Conservation (phyloP, 2,329 filamentous ascomycete genomes). For the Ophiostoma montium region DNA sequence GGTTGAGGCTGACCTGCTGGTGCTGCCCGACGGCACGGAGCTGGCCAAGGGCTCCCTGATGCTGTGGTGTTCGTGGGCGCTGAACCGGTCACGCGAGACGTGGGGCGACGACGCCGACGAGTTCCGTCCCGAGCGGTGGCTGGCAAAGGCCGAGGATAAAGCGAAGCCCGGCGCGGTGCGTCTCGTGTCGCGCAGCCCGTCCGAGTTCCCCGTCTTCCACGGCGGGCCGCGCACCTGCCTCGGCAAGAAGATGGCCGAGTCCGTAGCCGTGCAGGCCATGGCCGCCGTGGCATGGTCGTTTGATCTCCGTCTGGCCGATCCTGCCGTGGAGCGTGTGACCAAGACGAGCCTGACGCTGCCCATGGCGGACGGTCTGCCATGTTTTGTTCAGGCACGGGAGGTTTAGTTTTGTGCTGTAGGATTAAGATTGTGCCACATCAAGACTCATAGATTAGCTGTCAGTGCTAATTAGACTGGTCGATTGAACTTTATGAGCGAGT, state of each 20-base stretch:
- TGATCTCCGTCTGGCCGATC: conserved; percentile 29
- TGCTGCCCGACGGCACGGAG: conserved; percentile 45
- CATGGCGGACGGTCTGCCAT: conserved; percentile 46
- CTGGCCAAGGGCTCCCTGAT: conserved; percentile 40
- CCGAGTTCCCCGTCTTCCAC: conserved; percentile 51
- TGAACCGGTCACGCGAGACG: conserved; percentile 40
- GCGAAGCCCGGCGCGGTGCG: conserved; percentile 13
- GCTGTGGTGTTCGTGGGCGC: conserved; percentile 50
- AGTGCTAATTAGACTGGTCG: too few species aligned
- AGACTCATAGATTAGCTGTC: too few species aligned
- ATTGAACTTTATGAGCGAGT: too few species aligned
- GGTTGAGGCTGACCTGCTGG: conserved; percentile 28
- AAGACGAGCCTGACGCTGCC: conserved; percentile 49
- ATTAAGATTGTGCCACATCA: too few species aligned
- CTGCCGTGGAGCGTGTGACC: conserved; percentile 31
- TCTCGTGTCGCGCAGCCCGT: conserved; percentile 30
- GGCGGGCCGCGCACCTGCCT: conserved; percentile 47
- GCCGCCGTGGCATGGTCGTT: conserved; percentile 34
- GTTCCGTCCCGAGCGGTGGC: conserved; percentile 45
- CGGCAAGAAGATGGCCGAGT: conserved; percentile 51
- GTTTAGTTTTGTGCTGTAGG: background rate
- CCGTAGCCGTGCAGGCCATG: conserved; percentile 42
- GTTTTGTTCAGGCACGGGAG: conserved; percentile 18
- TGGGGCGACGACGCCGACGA: conserved; percentile 43
- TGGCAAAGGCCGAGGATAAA: conserved; percentile 17